Evolutionary conservation across 2,329 filamentous ascomycete genomes (phyloP).

Genomic region (Colletotrichum spinosum): DNA sequence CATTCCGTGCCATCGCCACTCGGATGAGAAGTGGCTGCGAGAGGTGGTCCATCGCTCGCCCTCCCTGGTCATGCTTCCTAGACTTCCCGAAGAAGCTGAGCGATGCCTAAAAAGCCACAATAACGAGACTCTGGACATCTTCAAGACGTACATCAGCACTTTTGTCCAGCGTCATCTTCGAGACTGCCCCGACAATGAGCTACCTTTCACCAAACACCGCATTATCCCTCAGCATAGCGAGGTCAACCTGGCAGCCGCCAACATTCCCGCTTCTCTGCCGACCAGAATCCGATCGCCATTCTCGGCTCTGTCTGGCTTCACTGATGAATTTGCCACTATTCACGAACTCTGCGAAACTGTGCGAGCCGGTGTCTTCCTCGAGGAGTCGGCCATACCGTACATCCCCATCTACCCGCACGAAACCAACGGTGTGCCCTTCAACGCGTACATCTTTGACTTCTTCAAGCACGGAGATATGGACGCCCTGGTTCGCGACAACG

Average conservation of each 20-base stretch:
- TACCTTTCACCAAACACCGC: constrained; percentile 66
- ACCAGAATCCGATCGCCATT: constrained; percentile 74
- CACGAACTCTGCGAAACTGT: constrained; percentile 75
- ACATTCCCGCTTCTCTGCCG: constrained; percentile 45
- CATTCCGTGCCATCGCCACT: constrained; percentile 57
- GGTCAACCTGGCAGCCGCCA: background rate
- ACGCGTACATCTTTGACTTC: constrained; percentile 81
- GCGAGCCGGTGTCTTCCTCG: constrained; percentile 78
- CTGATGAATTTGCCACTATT: constrained; percentile 73
- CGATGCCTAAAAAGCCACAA: constrained; percentile 72
- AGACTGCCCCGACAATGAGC: constrained; percentile 58
- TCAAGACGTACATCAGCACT: constrained; percentile 75
- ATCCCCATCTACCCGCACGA: constrained; percentile 71
- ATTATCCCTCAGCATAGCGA: background rate
- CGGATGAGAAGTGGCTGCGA: constrained; percentile 55
- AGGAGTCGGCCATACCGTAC: constrained; percentile 78
- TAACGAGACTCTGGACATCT: constrained; percentile 72
- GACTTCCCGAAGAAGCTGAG: constrained; percentile 55
- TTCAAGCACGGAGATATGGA: constrained; percentile 77
- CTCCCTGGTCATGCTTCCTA: constrained; percentile 55
- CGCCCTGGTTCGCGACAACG: constrained; percentile 72
- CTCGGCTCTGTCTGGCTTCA: constrained; percentile 75
- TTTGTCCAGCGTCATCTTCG: constrained; percentile 74
- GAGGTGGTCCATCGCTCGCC: constrained; percentile 66
- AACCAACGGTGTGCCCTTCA: constrained; percentile 60